Evolutionary conservation across 129 eudicot genomes (phyloP).

Genomic region (Flaveria robusta): DNA sequence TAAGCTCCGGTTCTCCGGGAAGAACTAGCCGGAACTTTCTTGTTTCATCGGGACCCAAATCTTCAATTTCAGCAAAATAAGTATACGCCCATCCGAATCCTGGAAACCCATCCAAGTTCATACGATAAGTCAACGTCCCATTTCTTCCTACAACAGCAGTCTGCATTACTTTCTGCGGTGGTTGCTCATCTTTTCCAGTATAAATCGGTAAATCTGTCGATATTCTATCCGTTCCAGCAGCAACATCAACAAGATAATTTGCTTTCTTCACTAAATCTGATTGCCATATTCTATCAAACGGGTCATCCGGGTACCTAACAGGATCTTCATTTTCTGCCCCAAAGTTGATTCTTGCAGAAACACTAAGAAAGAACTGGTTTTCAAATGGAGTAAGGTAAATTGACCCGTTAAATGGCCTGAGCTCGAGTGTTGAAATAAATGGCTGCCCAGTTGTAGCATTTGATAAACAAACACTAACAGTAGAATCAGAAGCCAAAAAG

Average conservation of each 20-base stretch:
- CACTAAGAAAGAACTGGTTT: conserved; percentile 74
- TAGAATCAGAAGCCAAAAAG: conserved; percentile 74
- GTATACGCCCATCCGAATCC: conserved; percentile 90
- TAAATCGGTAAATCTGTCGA: conserved; percentile 66
- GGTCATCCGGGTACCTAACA: conserved; percentile 96
- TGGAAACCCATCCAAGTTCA: conserved; percentile 96
- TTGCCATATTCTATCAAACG: conserved; percentile 93
- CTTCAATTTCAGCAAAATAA: conserved; percentile 91
- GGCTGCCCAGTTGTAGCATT: conserved; percentile 97
- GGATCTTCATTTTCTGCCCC: conserved; percentile 85
- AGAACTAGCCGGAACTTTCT: conserved; percentile 74
- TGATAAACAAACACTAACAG: conserved; percentile 83
- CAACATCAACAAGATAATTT: conserved; percentile 92
- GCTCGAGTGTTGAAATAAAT: conserved; percentile 92
- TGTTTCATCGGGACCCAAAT: conserved; percentile 45
- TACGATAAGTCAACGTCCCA: conserved; percentile 76
- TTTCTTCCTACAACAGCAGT: conserved; percentile 95
- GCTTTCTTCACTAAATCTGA: conserved; percentile 83
- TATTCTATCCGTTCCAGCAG: conserved; percentile 80
- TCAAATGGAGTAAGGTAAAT: conserved; percentile 70
- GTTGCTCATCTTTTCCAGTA: conserved; percentile 56
- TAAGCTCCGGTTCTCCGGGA: conserved; percentile 57
- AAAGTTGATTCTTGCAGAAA: conserved; percentile 92
- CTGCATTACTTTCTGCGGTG: conserved; percentile 95
- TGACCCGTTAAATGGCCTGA: conserved; percentile 89